These are phyloP conservation scores for Vaccinium corymbosum DNA, from an alignment of 148 eudicot species.

Conservation along the genomic window DNA sequence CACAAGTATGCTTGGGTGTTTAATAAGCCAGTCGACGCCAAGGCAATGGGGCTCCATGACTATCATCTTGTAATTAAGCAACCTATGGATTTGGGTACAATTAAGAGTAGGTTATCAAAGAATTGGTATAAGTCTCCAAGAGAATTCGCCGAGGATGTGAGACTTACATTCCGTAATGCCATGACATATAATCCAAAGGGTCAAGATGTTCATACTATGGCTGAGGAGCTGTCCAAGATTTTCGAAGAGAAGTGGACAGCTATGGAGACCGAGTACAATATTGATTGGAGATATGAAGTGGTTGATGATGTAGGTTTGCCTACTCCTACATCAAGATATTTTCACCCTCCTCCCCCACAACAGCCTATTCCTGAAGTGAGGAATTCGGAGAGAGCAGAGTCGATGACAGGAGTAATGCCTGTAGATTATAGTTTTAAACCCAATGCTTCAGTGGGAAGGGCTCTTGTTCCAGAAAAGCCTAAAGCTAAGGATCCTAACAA, in stretches of 20 bases:
- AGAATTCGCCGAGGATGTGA: slow-evolving; percentile 36
- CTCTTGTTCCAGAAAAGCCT: slow-evolving; percentile 13
- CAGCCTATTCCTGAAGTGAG: slow-evolving; percentile 31
- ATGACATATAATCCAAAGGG: slow-evolving; percentile 38
- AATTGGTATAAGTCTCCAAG: slow-evolving; percentile 28
- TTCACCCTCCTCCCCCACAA: slow-evolving; percentile 34
- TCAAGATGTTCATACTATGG: slow-evolving; percentile 30
- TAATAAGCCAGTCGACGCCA: slow-evolving; percentile 32
- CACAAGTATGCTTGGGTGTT: slow-evolving; percentile 38
- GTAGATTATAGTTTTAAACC: background rate
- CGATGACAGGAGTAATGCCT: slow-evolving; percentile 31
- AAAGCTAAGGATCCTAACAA: slow-evolving; percentile 17
- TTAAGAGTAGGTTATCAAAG: slow-evolving; percentile 25
- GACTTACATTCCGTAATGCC: slow-evolving; percentile 33
- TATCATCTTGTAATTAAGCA: slow-evolving; percentile 28
- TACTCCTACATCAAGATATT: slow-evolving; percentile 58
- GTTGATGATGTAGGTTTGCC: slow-evolving; percentile 50
- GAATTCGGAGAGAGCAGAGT: slow-evolving; percentile 50
- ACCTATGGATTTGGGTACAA: slow-evolving; percentile 43
- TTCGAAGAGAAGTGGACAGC: slow-evolving; percentile 33
- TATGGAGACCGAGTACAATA: slow-evolving; percentile 21
- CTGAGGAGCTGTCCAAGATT: slow-evolving; percentile 23
- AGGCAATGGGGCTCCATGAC: slow-evolving; percentile 30
- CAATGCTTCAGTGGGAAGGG: slow-evolving; percentile 9
- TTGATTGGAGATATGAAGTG: slow-evolving; percentile 37